Evolutionary conservation across 2,329 filamentous ascomycete species (phyloP), one percentile per base, ranked within the genome.

Genomic region (Onygenales sp.): DNA sequence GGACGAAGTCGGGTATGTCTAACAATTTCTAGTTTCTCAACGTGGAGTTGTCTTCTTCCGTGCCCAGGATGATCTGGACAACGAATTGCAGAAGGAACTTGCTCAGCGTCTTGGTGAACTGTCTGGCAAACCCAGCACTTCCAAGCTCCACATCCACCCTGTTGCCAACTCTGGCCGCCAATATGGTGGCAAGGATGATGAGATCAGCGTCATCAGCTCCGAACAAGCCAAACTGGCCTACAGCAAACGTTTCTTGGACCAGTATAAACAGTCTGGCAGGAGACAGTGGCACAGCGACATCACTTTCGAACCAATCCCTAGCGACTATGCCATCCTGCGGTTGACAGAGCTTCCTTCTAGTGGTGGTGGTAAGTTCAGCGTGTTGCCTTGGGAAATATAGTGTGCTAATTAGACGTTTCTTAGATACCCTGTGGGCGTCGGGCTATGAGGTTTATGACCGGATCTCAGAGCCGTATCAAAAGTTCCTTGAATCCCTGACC

Each of bases 1-100:
- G 14, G 8, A 37, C 13, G 31, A 4, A 27, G 21, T 32, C 13
- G 32, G 21, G 49, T 34, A 49, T 17, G 42, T 3, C 37, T 46
- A 49, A 45, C 49, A 51, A 46, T 52, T 36, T 37, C 6, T 43
- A 77, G 77, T 79, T 48, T 79, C 76, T 2, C 72, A 77, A 56
- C 70, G 76, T 6, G 76, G 77, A 1, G 76, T 80, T 0, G 73
- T 79, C 14, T 79, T 80, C 65, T 78, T 79, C 65, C 74, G 77
- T 45, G 71, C 72, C 44, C 77, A 80, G 56, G 68, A 76, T 58
- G 68, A 70, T 37, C 65, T 80, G 10, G 71, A 68, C 48, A 70
- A 78, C 43, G 69, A 76, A 4, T 67, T 76, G 11, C 77, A 81
- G 57, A 81, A 81, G 64, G 64, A 73, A 14, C 71, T 81, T 11